phyloP scores from a whole-genome alignment of 805 yeast genomes.

The Danielozyma ontarioensis region DNA sequence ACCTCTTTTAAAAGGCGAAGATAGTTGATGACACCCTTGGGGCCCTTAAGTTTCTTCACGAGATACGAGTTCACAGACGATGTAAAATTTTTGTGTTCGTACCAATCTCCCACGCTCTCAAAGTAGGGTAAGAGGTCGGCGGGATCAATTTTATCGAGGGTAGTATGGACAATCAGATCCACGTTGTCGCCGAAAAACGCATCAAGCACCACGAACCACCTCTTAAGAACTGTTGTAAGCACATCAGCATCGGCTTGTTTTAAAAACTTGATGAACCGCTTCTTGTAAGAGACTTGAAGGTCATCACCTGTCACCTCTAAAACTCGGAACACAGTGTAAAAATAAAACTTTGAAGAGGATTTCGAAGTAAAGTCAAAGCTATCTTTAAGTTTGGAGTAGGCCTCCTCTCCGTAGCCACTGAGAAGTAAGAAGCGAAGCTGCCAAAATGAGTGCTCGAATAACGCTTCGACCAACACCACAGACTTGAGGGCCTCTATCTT shows the following conservation, averaged over 20 bases:
- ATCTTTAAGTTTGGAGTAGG: constrained; percentile 7
- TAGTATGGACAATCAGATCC: neutral
- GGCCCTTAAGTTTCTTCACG: constrained; percentile 2
- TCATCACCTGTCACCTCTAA: constrained; percentile 36
- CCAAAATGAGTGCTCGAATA: constrained; percentile 32
- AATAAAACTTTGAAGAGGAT: constrained; percentile 18
- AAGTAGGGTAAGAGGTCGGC: constrained; percentile 7
- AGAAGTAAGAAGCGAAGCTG: constrained; percentile 42
- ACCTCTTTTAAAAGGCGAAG: too few relatives aligned
- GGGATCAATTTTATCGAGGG: neutral
- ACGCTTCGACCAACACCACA: constrained; percentile 4
- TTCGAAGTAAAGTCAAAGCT: constrained; percentile 1
- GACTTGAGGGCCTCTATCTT: constrained; percentile 11
- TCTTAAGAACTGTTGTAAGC: constrained; percentile 22
- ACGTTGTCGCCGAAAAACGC: constrained; percentile 16
- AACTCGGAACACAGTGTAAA: constrained; percentile 43
- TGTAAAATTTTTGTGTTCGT: constrained; percentile 44
- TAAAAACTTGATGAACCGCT: constrained; percentile 9
- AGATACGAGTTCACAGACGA: constrained; percentile 18
- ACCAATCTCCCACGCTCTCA: constrained; percentile 27
- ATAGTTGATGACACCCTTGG: too few relatives aligned
- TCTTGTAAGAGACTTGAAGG: neutral
- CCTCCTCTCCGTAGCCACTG: constrained; percentile 40
- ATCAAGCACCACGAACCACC: constrained; percentile 54
- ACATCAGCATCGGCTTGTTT: neutral